Conservation (phyloP, 2,329 filamentous ascomycete genomes). For the Penicillium italicum region DNA sequence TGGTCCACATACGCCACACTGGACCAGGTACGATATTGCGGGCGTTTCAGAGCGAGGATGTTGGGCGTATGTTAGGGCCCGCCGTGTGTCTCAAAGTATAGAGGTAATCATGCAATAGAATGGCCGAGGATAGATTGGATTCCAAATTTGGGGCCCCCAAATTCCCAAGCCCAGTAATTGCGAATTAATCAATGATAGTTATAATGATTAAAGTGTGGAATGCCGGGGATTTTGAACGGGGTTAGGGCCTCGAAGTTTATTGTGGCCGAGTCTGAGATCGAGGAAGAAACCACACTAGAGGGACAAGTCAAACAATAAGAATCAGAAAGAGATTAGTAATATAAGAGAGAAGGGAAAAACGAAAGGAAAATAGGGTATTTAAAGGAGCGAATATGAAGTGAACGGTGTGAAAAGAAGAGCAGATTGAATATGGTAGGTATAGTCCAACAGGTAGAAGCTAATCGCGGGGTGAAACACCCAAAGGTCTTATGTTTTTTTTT, state of each 20-base stretch:
- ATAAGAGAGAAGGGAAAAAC: conserved; percentile 3
- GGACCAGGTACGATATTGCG: conserved; percentile 16
- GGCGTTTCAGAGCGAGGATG: conserved; percentile 16
- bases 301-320: conserved; percentile 6
- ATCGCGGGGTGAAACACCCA: conserved; percentile 39
- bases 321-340: conserved; percentile 17
- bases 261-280: conserved; percentile 15
- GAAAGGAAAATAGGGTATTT: conserved; percentile 16
- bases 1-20: conserved; percentile 19
- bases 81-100: conserved; percentile 4
- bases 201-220: conserved; percentile 20
- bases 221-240: conserved; percentile 7
- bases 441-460: conserved; percentile 30
- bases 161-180: conserved; percentile 5
- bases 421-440: conserved; percentile 23
- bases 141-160: conserved; percentile 2
- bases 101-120: conserved; percentile 2
- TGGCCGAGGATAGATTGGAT: conserved; percentile 22
- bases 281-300: conserved; percentile 11
- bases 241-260: conserved; percentile 17
- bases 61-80: conserved; percentile 4
- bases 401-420: conserved; percentile 17
- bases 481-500: conserved; percentile 22
- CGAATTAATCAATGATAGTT: conserved; percentile 26
- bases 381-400: conserved; percentile 28